A percentile compares a stretch with the other conserved stretches of the same genome.
These are phyloP conservation scores for Acmispon strigosus DNA, from an alignment of 306 rosid genomes.

Conservation along the genomic window DNA sequence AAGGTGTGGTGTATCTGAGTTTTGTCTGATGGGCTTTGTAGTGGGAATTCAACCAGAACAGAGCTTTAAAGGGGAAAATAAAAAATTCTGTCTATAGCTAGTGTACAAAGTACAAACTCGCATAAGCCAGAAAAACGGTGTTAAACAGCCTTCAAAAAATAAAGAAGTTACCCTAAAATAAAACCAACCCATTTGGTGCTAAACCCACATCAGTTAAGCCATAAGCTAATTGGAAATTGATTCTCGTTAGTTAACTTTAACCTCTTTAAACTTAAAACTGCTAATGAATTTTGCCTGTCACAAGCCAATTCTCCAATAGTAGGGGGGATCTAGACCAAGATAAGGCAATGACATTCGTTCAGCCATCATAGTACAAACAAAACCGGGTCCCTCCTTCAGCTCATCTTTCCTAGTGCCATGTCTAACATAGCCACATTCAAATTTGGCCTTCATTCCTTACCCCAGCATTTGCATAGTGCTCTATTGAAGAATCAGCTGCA, in stretches of 20 bases:
- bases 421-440: not conserved
- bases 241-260: not conserved
- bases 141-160: not conserved
- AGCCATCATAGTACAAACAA: too few species aligned
- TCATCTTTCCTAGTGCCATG: too few species aligned
- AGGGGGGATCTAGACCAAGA: not conserved
- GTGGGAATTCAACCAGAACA: too few species aligned
- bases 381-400: too few species aligned
- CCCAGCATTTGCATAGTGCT: not conserved
- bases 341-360: not conserved
- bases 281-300: not conserved
- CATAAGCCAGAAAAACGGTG: too few species aligned
- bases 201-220: too few species aligned
- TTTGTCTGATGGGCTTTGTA: too few species aligned
- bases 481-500: conserved; percentile 27
- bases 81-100: too few species aligned
- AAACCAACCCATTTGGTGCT: not conserved
- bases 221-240: not conserved
- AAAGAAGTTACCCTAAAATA: not conserved
- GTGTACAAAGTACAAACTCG: too few species aligned
- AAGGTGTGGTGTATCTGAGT: too few species aligned
- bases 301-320: not conserved
- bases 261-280: not conserved
- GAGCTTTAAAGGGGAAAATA: too few species aligned
- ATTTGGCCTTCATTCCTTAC: conserved; percentile 10